phyloP scores from a whole-genome alignment of 2,329 filamentous ascomycete genomes.

The Colletotrichum nymphaeae region DNA sequence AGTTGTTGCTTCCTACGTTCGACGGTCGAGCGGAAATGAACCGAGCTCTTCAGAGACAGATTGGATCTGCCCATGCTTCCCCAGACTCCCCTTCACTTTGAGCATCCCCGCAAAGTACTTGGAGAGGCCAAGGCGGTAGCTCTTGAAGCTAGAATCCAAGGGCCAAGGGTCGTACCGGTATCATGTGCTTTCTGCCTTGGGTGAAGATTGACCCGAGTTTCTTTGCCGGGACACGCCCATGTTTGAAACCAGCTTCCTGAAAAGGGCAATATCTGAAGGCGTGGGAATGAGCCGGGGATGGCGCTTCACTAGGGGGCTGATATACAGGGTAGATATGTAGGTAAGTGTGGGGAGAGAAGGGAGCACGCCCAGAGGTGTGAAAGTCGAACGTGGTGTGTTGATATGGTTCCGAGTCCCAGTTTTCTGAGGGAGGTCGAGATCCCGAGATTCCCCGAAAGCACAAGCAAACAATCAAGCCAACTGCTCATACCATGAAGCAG shows the following conservation, averaged over 20 bases:
- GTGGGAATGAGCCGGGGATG: conserved; percentile 20
- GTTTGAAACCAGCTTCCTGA: conserved; percentile 34
- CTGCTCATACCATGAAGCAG: conserved; percentile 1
- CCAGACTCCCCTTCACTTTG: conserved; percentile 24
- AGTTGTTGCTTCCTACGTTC: neutral
- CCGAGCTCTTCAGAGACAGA: conserved; percentile 25
- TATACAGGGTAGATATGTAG: conserved; percentile 22
- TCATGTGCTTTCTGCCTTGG: conserved; percentile 24
- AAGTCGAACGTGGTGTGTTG: conserved; percentile 11
- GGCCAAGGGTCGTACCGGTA: conserved; percentile 1
- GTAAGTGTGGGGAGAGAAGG: conserved; percentile 23
- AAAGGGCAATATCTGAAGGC: conserved; percentile 23
- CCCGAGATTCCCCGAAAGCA: conserved; percentile 34
- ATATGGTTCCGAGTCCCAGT: conserved; percentile 13
- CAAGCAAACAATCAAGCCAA: conserved; percentile 27
- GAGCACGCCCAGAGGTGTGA: conserved; percentile 25
- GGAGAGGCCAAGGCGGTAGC: conserved; percentile 21
- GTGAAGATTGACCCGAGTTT: conserved; percentile 31
- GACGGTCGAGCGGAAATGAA: conserved; percentile 34
- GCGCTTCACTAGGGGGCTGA: conserved; percentile 13
- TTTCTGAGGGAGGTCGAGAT: conserved; percentile 29
- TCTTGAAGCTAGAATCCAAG: conserved; percentile 4
- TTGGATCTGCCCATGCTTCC: conserved; percentile 35
- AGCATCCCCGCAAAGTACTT: conserved; percentile 27
- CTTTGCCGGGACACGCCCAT: conserved; percentile 26